Base-by-base conservation (phyloP, 805 yeast genomes). In the Candida maesae region DNA sequence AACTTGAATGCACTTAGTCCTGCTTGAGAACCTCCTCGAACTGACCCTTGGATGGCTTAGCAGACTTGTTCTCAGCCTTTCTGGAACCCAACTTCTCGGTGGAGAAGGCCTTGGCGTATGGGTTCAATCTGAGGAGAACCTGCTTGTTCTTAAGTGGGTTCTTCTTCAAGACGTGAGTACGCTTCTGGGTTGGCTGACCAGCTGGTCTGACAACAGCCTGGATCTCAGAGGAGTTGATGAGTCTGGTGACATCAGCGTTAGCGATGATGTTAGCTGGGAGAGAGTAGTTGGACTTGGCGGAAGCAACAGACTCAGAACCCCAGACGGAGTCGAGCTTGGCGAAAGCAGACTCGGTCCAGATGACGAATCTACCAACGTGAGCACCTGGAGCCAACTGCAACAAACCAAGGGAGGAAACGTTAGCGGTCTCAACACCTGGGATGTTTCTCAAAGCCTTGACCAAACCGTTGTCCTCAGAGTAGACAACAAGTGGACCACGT, bases 321-420 rank as follows among this genome's bases (percentile, higher is more conserved):
- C 93, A 93, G 79, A 93, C 86, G 56, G 89, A 77, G 81, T 93
- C 99, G 68, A 93, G 81, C 65, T 90, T 81, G 70, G 90, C 84
- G 73, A 93, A 89, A 70, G 99, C 99, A 70, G 88, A 77, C 79
- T 90, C 96, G 68, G 99, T 90, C 99, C 99, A 93, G 88, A 93
- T 88, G 67, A 93, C 84, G 67, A 93, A 93, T 83, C 99, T 90
- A 79, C 99, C 99, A 66, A 93, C 79, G 81, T 93, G 99, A 69
- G 98, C 95, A 84, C 99, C 99, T 74, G 99, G 99, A 64, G 99
- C 99, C 67, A 93, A 85, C 80, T 91, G 98, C 71, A 93, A 84
- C 65, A 93, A 79, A 78, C 93, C 93, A 66, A 93, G 81, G 68
- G 90, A 78, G 64, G 84, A 76, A 63, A 93, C 99, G 71, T 82